phyloP scores from a whole-genome alignment of 768 basidiomycete species.

The Nidularia pulvinata region DNA sequence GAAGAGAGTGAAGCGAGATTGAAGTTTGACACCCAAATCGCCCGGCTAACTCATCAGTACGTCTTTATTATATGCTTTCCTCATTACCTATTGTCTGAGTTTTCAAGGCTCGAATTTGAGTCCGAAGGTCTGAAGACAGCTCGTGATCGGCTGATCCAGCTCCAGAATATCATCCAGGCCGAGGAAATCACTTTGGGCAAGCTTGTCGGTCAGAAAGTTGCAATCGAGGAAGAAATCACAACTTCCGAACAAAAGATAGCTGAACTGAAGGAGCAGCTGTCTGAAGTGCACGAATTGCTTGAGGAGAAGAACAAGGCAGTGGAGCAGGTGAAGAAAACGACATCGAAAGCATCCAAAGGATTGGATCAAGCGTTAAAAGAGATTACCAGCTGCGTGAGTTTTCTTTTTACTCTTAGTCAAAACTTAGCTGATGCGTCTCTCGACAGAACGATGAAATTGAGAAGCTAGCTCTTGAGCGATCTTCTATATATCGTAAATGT shows the following conservation, averaged over 20 bases:
- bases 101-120: slow-evolving; percentile 77
- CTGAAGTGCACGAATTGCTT: slow-evolving; percentile 56
- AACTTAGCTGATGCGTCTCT: slow-evolving; percentile 1
- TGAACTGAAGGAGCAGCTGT: slow-evolving; percentile 60
- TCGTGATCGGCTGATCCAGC: slow-evolving; percentile 57
- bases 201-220: slow-evolving; percentile 52
- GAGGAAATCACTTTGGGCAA: slow-evolving; percentile 56
- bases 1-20: slow-evolving; percentile 85
- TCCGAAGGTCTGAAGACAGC: slow-evolving; percentile 67
- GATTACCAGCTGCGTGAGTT: slow-evolving; percentile 71
- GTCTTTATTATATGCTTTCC: slow-evolving; percentile 14
- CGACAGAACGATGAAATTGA: slow-evolving; percentile 78
- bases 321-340: slow-evolving; percentile 73
- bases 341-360: slow-evolving; percentile 67
- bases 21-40: slow-evolving; percentile 84
- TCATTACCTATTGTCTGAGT: no score
- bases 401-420: neutral
- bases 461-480: slow-evolving; percentile 82
- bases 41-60: slow-evolving; percentile 84
- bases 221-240: slow-evolving; percentile 59
- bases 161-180: slow-evolving; percentile 48
- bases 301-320: slow-evolving; percentile 76
- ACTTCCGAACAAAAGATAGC: slow-evolving; percentile 54
- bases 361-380: slow-evolving; percentile 92
- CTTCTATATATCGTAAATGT: slow-evolving; percentile 88